Evolutionary conservation across 345 rosid species (phyloP).

Genomic region (Erodium maritimum): DNA sequence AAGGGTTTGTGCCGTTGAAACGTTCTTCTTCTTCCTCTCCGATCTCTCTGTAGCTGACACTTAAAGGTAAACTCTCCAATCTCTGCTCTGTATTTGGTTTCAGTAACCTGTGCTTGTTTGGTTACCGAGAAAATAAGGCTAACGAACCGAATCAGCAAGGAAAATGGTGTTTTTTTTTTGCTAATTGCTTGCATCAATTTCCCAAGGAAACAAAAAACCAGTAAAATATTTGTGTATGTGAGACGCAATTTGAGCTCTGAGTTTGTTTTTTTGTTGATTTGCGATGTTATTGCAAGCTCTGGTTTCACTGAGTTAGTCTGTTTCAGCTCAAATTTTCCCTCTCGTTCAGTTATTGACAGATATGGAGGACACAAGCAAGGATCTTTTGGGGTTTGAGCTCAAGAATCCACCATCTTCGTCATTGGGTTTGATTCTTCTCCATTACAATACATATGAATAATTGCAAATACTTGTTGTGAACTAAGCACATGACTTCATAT

Average conservation of each 20-base stretch:
- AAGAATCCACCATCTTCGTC: slow-evolving; percentile 16
- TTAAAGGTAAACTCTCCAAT: neutral
- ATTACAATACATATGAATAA: neutral
- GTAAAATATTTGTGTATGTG: too few species aligned
- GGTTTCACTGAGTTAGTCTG: neutral
- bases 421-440: slow-evolving; percentile 12
- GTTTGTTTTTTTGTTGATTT: neutral
- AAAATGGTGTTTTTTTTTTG: too few species aligned
- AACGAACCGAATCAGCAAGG: neutral
- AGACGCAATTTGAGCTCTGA: neutral
- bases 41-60: neutral
- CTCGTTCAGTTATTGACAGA: neutral
- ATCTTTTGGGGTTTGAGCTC: slow-evolving; percentile 33
- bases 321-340: neutral
- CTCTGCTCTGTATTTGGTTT: neutral
- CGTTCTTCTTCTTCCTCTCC: neutral
- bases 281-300: neutral
- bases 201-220: neutral
- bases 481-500: too few species aligned
- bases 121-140: neutral
- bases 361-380: slow-evolving; percentile 31
- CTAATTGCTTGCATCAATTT: neutral
- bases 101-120: neutral
- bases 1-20: neutral
- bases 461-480: too few species aligned